Conservation (phyloP, 2,329 filamentous ascomycete genomes). For the Coniochaeta sp. region DNA sequence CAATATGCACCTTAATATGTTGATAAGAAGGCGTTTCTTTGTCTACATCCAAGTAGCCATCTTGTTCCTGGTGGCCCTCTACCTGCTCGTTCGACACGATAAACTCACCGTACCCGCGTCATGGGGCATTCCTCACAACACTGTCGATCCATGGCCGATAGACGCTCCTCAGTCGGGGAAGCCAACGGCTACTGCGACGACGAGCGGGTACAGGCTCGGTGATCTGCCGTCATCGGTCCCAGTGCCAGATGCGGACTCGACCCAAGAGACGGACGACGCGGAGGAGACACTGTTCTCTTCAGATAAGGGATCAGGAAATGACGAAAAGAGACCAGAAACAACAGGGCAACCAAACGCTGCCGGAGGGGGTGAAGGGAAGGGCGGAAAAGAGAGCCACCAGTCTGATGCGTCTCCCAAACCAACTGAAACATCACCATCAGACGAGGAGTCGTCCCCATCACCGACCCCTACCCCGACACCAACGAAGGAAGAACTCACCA, state of each 20-base stretch:
- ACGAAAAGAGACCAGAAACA: no score
- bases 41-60: neutral
- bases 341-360: no score
- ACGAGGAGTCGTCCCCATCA: neutral
- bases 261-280: neutral
- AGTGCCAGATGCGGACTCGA: neutral
- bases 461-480: neutral
- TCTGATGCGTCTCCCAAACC: no score
- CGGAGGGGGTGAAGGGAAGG: neutral
- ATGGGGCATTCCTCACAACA: neutral
- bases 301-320: neutral
- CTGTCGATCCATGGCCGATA: neutral
- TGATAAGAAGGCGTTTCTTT: neutral
- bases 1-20: neutral
- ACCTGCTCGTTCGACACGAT: neutral
- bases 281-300: neutral
- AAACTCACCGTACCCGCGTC: neutral
- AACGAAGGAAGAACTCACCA: neutral
- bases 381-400: neutral
- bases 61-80: neutral
- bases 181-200: neutral
- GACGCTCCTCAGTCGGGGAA: neutral
- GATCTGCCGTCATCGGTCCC: neutral
- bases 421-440: neutral
- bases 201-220: neutral